Conservation (phyloP, 805 yeast genomes). For the Torulaspora delbrueckii region DNA sequence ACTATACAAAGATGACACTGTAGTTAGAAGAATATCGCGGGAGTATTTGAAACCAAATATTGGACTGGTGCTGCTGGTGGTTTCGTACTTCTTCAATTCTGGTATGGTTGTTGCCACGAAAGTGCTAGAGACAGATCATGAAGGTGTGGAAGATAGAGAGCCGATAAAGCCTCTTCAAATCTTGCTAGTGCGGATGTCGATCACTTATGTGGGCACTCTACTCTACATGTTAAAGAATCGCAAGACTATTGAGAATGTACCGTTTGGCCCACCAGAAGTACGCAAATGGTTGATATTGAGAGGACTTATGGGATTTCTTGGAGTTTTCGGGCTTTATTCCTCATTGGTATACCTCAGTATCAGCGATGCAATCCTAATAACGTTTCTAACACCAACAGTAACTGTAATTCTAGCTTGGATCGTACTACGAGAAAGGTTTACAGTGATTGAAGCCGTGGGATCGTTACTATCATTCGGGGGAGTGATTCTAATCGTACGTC, state of each 20-base stretch:
- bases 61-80: slow-evolving; percentile 55
- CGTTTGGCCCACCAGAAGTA: slow-evolving; percentile 62
- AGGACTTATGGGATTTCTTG: slow-evolving; percentile 71
- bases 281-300: slow-evolving; percentile 53
- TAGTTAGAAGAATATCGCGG: slow-evolving; percentile 10
- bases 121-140: slow-evolving; percentile 61
- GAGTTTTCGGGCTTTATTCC: slow-evolving; percentile 75
- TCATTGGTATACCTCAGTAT: slow-evolving; percentile 68
- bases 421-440: slow-evolving; percentile 60
- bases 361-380: slow-evolving; percentile 76
- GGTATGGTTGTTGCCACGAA: slow-evolving; percentile 73
- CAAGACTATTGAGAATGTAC: slow-evolving; percentile 47
- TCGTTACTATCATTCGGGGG: slow-evolving; percentile 66
- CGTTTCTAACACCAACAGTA: slow-evolving; percentile 71
- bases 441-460: slow-evolving; percentile 62
- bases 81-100: slow-evolving; percentile 70
- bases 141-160: slow-evolving; percentile 35
- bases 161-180: slow-evolving; percentile 78
- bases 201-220: slow-evolving; percentile 60
- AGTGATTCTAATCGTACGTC: slow-evolving; percentile 76
- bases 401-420: slow-evolving; percentile 71
- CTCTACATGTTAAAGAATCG: slow-evolving; percentile 48
- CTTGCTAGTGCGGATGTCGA: slow-evolving; percentile 66
- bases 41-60: slow-evolving; percentile 35
- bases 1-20: neutral